Evolutionary conservation across 345 rosid genomes (phyloP).

Genomic region (Euphorbia tirucalli): DNA sequence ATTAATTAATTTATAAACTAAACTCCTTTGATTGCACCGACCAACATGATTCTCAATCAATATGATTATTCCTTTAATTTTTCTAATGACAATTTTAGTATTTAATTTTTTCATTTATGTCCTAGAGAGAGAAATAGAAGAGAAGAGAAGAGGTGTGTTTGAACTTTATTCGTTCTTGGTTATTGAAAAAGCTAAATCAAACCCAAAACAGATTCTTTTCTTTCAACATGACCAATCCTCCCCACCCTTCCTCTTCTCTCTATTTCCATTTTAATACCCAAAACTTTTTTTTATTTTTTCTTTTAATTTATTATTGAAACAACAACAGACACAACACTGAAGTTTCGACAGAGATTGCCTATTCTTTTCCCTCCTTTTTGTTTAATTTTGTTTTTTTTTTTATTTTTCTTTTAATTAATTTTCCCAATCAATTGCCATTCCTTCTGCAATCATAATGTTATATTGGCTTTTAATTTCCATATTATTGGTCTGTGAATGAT

Average conservation of each 20-base stretch:
- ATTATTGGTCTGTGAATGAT: too few species aligned
- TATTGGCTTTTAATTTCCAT: too few species aligned
- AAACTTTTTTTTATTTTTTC: too few species aligned
- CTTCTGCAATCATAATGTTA: not conserved
- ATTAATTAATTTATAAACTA: not conserved
- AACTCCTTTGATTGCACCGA: slow-evolving; percentile 23
- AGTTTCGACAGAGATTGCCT: not conserved
- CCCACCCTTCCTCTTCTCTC: not conserved
- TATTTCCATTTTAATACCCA: not conserved
- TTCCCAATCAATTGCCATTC: too few species aligned
- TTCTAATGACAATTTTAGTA: too few species aligned
- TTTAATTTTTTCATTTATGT: too few species aligned
- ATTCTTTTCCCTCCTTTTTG: not conserved
- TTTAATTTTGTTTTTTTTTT: not conserved
- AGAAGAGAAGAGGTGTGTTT: too few species aligned
- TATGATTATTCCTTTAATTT: too few species aligned
- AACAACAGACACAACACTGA: not conserved
- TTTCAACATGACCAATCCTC: slow-evolving; percentile 44
- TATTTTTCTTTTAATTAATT: not conserved
- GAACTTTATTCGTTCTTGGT: slow-evolving; percentile 67
- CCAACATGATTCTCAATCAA: slow-evolving; percentile 11
- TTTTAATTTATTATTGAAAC: not conserved
- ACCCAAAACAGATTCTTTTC: slow-evolving; percentile 54
- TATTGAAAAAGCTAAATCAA: slow-evolving; percentile 56
- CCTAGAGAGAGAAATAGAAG: too few species aligned